phyloP scores from a whole-genome alignment of 192 early-diverging fungal species.

The Allomyces arbusculus region DNA sequence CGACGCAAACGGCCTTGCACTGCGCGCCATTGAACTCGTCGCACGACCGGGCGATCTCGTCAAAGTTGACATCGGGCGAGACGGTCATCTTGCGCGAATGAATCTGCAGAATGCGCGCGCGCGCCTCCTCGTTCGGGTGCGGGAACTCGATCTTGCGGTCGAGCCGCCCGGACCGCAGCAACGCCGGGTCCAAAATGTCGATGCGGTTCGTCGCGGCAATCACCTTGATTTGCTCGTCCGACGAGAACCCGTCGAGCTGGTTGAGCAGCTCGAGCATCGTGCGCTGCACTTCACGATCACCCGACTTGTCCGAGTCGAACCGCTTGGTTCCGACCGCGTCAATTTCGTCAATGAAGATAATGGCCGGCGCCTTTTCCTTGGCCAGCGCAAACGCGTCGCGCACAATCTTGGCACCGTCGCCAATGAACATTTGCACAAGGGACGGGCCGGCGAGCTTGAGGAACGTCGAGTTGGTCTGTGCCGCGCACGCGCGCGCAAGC shows the following conservation, averaged over 20 bases:
- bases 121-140: constrained; percentile 74
- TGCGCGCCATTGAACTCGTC: constrained; percentile 99
- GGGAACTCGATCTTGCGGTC: constrained; percentile 92
- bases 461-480: constrained; percentile 87
- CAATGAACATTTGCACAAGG: constrained; percentile 96
- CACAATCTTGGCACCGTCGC: constrained; percentile 92
- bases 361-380: constrained; percentile 94
- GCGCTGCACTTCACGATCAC: constrained; percentile 95
- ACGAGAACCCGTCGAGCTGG: constrained; percentile 91
- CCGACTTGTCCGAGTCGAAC: constrained; percentile 89
- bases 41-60: constrained; percentile 80
- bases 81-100: constrained; percentile 98
- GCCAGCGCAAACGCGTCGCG: constrained; percentile 91
- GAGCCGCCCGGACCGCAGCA: constrained; percentile 69
- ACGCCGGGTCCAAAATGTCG: constrained; percentile 75
- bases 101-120: constrained; percentile 89
- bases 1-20: constrained; percentile 96
- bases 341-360: constrained; percentile 98
- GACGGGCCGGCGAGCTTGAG: constrained; percentile 92
- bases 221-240: constrained; percentile 91
- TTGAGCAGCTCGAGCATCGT: constrained; percentile 98
- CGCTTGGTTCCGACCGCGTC: constrained; percentile 98
- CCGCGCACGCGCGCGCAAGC: constrained; percentile 91
- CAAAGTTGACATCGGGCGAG: constrained; percentile 82
- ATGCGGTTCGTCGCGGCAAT: constrained; percentile 98